Base-by-base conservation (phyloP, 495 filamentous ascomycete species). In the Physcia stellaris region DNA sequence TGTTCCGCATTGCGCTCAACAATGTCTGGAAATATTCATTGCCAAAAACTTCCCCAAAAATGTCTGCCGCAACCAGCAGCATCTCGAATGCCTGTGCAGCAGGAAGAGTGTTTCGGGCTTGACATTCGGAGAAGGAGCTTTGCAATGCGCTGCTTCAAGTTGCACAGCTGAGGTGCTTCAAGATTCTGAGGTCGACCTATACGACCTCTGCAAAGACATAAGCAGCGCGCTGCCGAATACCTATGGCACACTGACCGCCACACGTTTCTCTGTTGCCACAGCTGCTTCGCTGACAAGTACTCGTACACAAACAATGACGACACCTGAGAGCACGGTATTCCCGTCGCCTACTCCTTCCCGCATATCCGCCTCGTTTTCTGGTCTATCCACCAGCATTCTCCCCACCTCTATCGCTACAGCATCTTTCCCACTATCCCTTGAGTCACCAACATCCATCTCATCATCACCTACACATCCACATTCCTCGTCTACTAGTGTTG, bases 101-200 rank as follows among this genome's bases (percentile, higher is more conserved):
- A 64, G 66, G 27, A 61, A 62, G 32, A 78, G 71, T n/a, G 52
- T 48, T 9, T 68, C 66, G 40, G 77, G 76, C 22, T 77, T 77
- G 40, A 83, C 80, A 0, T 39, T 87, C 33, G 80, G 79, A 9
- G 80, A 84, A 54, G 77, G 66, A 5, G 75, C 70, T 6, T 51
- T 81, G 39, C 67, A 70, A 41, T 86, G 81, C 51, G 64, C 76
- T 10, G 53, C 67, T 32, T 66, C 68, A 1, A 35, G 45, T 17
- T 73, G 69, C 34, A 40, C 58, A 15, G 32, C 53, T 13, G 29
- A 41, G 23, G 34, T 27, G 13, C 33, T 40, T 17, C 13, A 41
- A 19, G 21, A 37, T 10, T 18, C 24, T 15, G 10, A 34, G 16
- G 19, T 15, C 7, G 5, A 28, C 18, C 43, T 43, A n/a, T 53